phyloP scores from a whole-genome alignment of 176 grass and related monocot genomes.

The Oryza rufipogon region DNA sequence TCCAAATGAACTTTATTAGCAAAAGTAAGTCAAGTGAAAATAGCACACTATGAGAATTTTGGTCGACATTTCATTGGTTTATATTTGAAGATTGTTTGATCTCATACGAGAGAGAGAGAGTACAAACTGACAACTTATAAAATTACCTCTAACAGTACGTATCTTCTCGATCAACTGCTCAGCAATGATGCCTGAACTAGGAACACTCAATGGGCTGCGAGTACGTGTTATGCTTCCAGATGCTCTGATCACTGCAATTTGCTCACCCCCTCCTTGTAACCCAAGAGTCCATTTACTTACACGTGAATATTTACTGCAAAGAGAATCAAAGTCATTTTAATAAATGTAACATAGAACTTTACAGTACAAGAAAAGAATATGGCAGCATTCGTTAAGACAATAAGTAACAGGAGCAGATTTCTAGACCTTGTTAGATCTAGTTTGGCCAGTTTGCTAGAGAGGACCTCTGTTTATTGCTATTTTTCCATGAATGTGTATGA shows the following conservation, averaged over 20 bases:
- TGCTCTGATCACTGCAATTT: constrained; percentile 92
- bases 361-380: constrained; percentile 26
- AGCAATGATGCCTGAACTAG: constrained; percentile 77
- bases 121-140: constrained; percentile 19
- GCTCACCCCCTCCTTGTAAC: constrained; percentile 69
- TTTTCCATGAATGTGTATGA: background rate
- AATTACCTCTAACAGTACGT: constrained; percentile 81
- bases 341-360: constrained; percentile 18
- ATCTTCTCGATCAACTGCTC: constrained; percentile 96
- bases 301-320: constrained; percentile 80
- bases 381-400: background rate
- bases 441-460: constrained; percentile 13
- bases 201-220: constrained; percentile 62
- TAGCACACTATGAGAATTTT: background rate
- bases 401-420: background rate
- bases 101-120: too few species aligned
- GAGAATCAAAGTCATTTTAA: constrained; percentile 32
- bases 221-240: constrained; percentile 82
- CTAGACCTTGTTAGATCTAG: background rate
- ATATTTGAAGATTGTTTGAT: constrained; percentile 3
- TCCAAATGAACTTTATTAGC: background rate
- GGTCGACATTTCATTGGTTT: constrained; percentile 14
- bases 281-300: constrained; percentile 94
- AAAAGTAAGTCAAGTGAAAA: constrained; percentile 3
- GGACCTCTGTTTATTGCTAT: constrained; percentile 16